Evolutionary conservation across 1,284 basidiomycete genomes (phyloP).

Genomic region (Sporisorium iseilematis-ciliati): DNA sequence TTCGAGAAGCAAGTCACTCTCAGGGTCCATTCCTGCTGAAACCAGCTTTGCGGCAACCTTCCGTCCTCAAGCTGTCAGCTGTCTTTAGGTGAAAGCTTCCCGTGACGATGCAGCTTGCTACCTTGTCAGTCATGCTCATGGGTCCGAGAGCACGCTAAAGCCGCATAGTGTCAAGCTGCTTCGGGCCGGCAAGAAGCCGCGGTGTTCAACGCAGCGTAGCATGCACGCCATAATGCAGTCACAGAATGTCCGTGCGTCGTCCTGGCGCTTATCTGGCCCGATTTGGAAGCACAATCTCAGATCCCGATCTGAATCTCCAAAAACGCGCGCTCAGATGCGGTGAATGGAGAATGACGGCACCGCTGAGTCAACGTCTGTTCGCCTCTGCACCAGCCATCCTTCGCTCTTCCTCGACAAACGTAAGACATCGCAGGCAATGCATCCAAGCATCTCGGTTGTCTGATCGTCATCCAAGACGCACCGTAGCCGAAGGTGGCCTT

Average conservation of each 20-base stretch:
- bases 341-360: slow-evolving; percentile 12
- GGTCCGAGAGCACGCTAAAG: not conserved
- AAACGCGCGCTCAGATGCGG: not conserved
- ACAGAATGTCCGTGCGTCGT: not conserved
- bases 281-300: not conserved
- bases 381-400: not conserved
- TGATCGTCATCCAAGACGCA: slow-evolving; percentile 3
- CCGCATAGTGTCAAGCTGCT: not conserved
- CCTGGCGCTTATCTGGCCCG: slow-evolving; percentile 4
- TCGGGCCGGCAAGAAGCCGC: slow-evolving; percentile 1
- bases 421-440: not conserved
- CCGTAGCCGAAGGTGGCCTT: not conserved
- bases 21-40: not conserved
- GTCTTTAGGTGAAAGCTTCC: no score
- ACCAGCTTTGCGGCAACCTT: not conserved
- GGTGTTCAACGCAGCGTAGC: not conserved
- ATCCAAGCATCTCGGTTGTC: not conserved
- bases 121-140: not conserved
- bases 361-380: slow-evolving; percentile 18
- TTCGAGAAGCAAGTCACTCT: not conserved
- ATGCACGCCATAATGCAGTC: not conserved
- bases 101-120: not conserved
- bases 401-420: not conserved
- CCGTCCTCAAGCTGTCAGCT: not conserved
- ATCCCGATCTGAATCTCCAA: not conserved